A percentile compares a stretch with the other conserved stretches of the same genome.
These are phyloP conservation scores for Cantharellus anzutake DNA, from an alignment of 768 basidiomycete species.

Conservation along the genomic window DNA sequence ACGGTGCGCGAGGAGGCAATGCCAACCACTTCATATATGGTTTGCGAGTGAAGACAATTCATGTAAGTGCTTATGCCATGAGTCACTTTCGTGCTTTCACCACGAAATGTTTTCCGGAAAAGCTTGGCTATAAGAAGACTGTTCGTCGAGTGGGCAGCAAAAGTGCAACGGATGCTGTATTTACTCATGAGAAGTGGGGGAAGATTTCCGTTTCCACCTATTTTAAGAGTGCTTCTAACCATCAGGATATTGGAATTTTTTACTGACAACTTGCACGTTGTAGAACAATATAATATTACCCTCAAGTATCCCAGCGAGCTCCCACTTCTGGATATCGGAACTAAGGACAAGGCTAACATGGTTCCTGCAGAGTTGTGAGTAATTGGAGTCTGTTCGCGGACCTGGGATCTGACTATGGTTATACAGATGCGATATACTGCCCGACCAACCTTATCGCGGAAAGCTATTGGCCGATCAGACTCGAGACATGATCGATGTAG, in stretches of 20 bases:
- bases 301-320: conserved; percentile 22
- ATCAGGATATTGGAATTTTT: no score
- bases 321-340: neutral
- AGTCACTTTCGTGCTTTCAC: neutral
- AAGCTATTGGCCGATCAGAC: conserved; percentile 47
- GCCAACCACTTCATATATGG: conserved; percentile 40
- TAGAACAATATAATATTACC: conserved; percentile 26
- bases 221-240: conserved; percentile 18
- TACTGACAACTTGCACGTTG: neutral
- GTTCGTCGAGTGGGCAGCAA: conserved; percentile 34
- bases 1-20: conserved; percentile 9
- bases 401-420: neutral
- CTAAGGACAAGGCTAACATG: neutral
- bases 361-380: neutral
- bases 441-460: conserved; percentile 27
- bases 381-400: neutral
- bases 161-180: conserved; percentile 29
- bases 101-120: neutral
- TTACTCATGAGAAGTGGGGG: conserved; percentile 38
- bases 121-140: conserved; percentile 36
- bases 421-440: conserved; percentile 18
- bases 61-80: conserved; percentile 22
- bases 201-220: conserved; percentile 40
- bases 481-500: conserved; percentile 46
- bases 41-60: conserved; percentile 36